A percentile compares a stretch with the other conserved stretches of the same genome.
Evolutionary conservation across 768 basidiomycete species (phyloP).

Genomic region (Leccinum variicolor): DNA sequence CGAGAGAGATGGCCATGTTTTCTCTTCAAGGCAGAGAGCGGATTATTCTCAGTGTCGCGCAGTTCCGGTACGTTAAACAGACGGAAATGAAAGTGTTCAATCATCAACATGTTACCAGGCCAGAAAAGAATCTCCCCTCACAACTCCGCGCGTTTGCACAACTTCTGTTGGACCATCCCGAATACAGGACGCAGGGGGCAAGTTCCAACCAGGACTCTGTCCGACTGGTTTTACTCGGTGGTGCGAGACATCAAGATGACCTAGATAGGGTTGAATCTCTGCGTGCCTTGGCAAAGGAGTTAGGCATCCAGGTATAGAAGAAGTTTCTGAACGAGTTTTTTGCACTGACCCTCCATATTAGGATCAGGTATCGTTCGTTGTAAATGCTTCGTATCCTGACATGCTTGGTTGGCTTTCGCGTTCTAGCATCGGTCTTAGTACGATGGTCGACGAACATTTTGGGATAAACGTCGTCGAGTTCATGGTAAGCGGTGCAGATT

Average conservation of each 20-base stretch:
- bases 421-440: constrained; percentile 85
- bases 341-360: constrained; percentile 28
- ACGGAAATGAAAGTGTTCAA: neutral
- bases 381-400: constrained; percentile 77
- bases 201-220: constrained; percentile 32
- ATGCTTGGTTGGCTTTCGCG: constrained; percentile 69
- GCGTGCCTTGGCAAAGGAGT: constrained; percentile 51
- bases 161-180: constrained; percentile 57
- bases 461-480: constrained; percentile 98
- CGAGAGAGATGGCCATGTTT: constrained; percentile 61
- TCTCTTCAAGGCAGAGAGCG: constrained; percentile 51
- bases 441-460: constrained; percentile 98
- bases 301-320: constrained; percentile 61
- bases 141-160: constrained; percentile 71
- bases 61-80: constrained; percentile 67
- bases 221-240: constrained; percentile 77
- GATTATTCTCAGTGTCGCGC: constrained; percentile 83
- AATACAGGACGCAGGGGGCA: constrained; percentile 36
- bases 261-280: constrained; percentile 63
- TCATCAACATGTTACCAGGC: constrained; percentile 42
- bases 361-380: constrained; percentile 70
- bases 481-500: constrained; percentile 59
- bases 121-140: constrained; percentile 89
- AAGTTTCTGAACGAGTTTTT: neutral
- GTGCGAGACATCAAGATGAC: constrained; percentile 78